Evolutionary conservation across 2,329 filamentous ascomycete genomes (phyloP), one percentile per base, ranked within the genome.

Genomic region (Talaromyces albobiverticillius): DNA sequence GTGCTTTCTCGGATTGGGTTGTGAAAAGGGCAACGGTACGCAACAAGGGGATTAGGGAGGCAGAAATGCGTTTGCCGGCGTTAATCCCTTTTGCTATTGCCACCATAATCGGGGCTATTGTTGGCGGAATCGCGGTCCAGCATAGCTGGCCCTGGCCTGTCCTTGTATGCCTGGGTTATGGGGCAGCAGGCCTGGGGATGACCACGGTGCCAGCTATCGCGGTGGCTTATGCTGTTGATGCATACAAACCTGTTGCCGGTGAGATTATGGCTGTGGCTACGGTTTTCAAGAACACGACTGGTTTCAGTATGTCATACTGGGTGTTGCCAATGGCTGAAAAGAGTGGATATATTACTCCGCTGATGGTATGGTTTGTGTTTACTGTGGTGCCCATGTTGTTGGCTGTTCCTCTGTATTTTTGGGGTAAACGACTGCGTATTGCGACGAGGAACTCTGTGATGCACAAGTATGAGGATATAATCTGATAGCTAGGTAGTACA

Each of bases 211-310:
- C 40, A 22, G 82, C 81, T 49, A 71, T 84, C 5, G 75, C 75
- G 11, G 68, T 84, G 1, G 80, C 82, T 6, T 83, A 84, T 61
- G 76, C 77, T 6, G 82, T 84, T 55, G 82, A 84, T 60, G 70
- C 75, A 2, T 84, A 84, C 62, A 74, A 81, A 0, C 81, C 81
- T 0, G 74, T 83, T 40, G 78, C 81, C 6, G 82, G 80, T 7
- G 82, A 84, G 61, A 69, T 81, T 10, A 76, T 77, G 0, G 65
- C 83, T 18, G 73, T 80, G 0, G 74, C 80, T 18, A 69, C 81
- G 57, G 79, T 74, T 0, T 82, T 83, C 62, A 82, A 83, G 65
- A 47, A 47, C 14, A 47, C 45, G 4, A 32, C 25, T n/a, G 45
- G 45, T 3, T 47, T 47, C 20, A 25, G 45, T 29, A 29, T 29